Evolutionary conservation across 202 grass and related monocot species (phyloP), one percentile per base, ranked within the genome.

Genomic region (Digitaria exilis): DNA sequence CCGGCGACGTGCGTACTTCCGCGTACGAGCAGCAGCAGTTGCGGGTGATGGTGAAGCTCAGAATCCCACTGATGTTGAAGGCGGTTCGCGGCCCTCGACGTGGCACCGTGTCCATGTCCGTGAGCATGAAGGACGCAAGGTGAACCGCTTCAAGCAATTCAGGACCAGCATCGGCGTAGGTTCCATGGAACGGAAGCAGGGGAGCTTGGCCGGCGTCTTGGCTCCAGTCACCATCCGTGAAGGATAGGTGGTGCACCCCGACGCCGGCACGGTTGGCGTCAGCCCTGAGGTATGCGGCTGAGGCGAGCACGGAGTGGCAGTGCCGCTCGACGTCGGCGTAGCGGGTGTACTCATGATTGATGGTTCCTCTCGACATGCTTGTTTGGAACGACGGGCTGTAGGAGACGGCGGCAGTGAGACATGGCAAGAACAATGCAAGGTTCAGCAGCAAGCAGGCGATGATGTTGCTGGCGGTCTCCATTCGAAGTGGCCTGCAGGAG

Each of bases 161-260:
- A 18, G 59, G 24, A 0, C 39, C 54, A 10, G 24, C 37, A 57
- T 88, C 84, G 44, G 59, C 59, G 2, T 63, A 31, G 28, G 60
- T 70, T 13, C 73, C 45, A 4, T 81, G 73, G 16, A 88, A 88
- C 12, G 89, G 89, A 65, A 94, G 69, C 44, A 95, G 22, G 52
- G 87, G 75, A 37, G 85, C 87, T 62, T 78, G 21, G 44, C 74
- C 81, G 24, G 19, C 22, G 17, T 87, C 78, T 65, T 92, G 85
- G 39, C 4, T 21, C 92, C 89, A 92, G 75, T 90, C 87, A n/a
- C 87, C 89, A 5, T 82, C 73, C 15, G 55, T 49, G 55, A 94
- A 88, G 5, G 28, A 62, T 1, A 62, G 59, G 62, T 76, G 72
- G 60, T 92, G 26, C 59, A 62, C 31, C 59, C 13, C 26, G 59